Evolutionary conservation across 2,329 filamentous ascomycete species (phyloP).

Genomic region (Fusarium verrucosum): DNA sequence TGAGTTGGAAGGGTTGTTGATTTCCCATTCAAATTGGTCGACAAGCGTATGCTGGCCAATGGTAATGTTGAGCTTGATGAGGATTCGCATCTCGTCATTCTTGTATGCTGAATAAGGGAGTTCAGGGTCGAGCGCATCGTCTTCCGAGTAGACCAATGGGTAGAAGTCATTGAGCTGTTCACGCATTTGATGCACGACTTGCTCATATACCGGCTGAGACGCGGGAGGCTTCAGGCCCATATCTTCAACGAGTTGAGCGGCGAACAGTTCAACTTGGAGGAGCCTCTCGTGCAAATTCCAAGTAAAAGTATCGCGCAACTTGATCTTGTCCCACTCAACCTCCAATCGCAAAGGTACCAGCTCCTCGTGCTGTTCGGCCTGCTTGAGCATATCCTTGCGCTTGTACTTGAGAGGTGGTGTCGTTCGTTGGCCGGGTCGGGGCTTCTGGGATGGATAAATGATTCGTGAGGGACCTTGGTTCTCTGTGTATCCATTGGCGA

Average conservation of each 20-base stretch:
- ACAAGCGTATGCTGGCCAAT: slow-evolving; percentile 94
- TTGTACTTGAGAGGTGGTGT: slow-evolving; percentile 77
- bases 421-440: slow-evolving; percentile 78
- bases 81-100: slow-evolving; percentile 97
- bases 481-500: slow-evolving; percentile 87
- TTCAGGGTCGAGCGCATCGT: slow-evolving; percentile 89
- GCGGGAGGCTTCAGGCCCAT: slow-evolving; percentile 80
- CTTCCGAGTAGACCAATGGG: slow-evolving; percentile 88
- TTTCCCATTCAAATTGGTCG: slow-evolving; percentile 99
- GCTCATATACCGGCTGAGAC: slow-evolving; percentile 68
- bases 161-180: slow-evolving; percentile 95
- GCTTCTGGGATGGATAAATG: slow-evolving; percentile 81
- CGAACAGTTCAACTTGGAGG: slow-evolving; percentile 81
- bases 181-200: slow-evolving; percentile 74
- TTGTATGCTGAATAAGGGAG: slow-evolving; percentile 94
- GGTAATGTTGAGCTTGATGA: slow-evolving; percentile 96
- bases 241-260: slow-evolving; percentile 90
- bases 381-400: slow-evolving; percentile 81
- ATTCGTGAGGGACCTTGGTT: slow-evolving; percentile 72
- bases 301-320: slow-evolving; percentile 95
- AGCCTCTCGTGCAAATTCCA: slow-evolving; percentile 97
- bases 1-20: slow-evolving; percentile 93
- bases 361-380: slow-evolving; percentile 91
- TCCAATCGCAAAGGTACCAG: slow-evolving; percentile 91
- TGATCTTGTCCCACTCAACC: slow-evolving; percentile 94